These are phyloP conservation scores for Sporobolomyces phaffii DNA, from an alignment of 768 basidiomycete genomes.

Conservation along the genomic window DNA sequence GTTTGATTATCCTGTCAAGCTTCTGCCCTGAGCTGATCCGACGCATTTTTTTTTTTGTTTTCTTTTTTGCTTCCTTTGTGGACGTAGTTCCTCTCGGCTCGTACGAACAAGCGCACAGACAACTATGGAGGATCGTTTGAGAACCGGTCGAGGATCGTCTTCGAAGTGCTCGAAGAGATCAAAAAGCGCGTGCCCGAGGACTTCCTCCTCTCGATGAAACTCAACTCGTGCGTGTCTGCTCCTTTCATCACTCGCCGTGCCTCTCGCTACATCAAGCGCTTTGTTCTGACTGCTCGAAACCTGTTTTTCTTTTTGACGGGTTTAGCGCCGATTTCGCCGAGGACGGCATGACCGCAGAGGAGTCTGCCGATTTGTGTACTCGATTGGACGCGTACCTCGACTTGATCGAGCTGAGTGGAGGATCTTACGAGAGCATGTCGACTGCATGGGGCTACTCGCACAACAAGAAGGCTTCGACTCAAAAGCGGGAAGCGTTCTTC, in stretches of 20 bases:
- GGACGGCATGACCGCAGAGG: slow-evolving; percentile 46
- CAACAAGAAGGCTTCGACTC: slow-evolving; percentile 44
- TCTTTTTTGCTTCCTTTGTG: no score
- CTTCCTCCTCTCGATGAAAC: slow-evolving; percentile 40
- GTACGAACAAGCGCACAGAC: slow-evolving; percentile 39
- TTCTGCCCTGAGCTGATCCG: no score
- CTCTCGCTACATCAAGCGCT: no score
- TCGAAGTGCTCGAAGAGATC: slow-evolving; percentile 56
- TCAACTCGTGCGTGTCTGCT: no score
- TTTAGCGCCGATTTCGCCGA: slow-evolving; percentile 34
- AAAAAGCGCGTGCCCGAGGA: slow-evolving; percentile 34
- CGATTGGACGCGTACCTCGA: slow-evolving; percentile 49
- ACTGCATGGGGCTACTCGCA: slow-evolving; percentile 28
- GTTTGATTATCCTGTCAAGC: no score
- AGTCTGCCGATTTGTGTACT: slow-evolving; percentile 44
- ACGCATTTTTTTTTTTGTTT: no score
- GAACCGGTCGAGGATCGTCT: slow-evolving; percentile 55
- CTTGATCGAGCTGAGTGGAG: slow-evolving; percentile 51
- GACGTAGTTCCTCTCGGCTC: slow-evolving; percentile 38
- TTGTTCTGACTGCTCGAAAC: no score
- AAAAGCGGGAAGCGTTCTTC: slow-evolving; percentile 42
- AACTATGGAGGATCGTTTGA: slow-evolving; percentile 62
- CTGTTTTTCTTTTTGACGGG: no score
- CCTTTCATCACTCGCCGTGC: no score
- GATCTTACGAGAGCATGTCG: slow-evolving; percentile 43